Evolutionary conservation across 352 stramenopile genomes (phyloP), one percentile per base, ranked within the genome.

Genomic region (Pythium utonaiense): DNA sequence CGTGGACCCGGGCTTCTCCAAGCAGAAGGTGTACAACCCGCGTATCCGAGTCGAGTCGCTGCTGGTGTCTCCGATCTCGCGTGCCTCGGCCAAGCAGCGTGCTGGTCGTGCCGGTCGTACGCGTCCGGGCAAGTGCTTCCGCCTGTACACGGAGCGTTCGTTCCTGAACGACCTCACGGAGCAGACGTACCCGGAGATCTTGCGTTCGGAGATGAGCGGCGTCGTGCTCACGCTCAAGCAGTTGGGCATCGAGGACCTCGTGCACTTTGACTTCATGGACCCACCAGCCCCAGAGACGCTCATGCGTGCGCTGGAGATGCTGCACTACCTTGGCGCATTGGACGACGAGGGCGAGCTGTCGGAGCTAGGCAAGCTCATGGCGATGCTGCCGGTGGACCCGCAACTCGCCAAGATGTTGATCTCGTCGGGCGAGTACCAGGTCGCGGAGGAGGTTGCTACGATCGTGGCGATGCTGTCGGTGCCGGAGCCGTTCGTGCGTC

Each of bases 221-320:
- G 95, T 98, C 17, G 96, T 99, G 24, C 86, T 99, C 25, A 99
- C 95, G 40, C 75, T 99, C 44, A 89, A 98, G 70, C 98, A 99
- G 74, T 69, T 99, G 1, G 96, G 96, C n/a, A 99, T 99, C 65
- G 91, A 99, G 60, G 96, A 99, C 67, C 78, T 99, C 7, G 96
- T 99, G 4, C 93, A 99, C 69, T 99, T 99, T 67, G 97, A 99
- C 84, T 99, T 99, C 64, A 99, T 99, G 96, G 97, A 99, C 67
- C 97, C 98, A 30, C 98, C 98, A 19, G 96, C 98, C 7, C 95
- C 97, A 0, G 96, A 99, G 70, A 99, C 97, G 25, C 74, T 99
- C 19, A 99, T 99, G 94, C 82, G 97, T 70, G 96, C 97, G 30
- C 72, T 99, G 33, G 97, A 99, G 70, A 89, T 98, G 71, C 77